Conservation (phyloP, 2,329 filamentous ascomycete species). For the Aspergillus quadricinctus region DNA sequence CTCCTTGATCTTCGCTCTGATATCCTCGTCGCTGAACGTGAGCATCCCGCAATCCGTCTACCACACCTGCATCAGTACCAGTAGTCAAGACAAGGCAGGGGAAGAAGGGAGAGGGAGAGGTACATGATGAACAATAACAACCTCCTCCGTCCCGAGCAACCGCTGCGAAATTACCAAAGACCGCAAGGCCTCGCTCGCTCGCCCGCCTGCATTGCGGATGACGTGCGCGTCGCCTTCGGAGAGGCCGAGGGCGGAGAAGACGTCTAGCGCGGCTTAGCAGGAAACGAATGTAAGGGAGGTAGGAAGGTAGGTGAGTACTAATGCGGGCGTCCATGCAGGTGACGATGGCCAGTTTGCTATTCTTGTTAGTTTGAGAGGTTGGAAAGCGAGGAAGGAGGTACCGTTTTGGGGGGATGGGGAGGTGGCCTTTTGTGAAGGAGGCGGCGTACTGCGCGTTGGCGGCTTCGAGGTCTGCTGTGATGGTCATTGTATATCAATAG, state of each 20-base stretch:
- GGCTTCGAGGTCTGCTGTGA: slow-evolving; percentile 36
- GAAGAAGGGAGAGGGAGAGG: background rate
- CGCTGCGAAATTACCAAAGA: slow-evolving; percentile 76
- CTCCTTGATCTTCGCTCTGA: slow-evolving; percentile 57
- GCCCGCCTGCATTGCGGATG: slow-evolving; percentile 68
- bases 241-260: slow-evolving; percentile 59
- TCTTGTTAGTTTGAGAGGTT: background rate
- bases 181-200: slow-evolving; percentile 64
- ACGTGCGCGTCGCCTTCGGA: slow-evolving; percentile 72
- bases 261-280: background rate
- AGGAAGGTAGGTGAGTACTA: slow-evolving; percentile 8
- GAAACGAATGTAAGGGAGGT: too few relatives aligned
- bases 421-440: slow-evolving; percentile 61
- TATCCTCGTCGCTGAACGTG: slow-evolving; percentile 58
- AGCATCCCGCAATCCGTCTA: slow-evolving; percentile 67
- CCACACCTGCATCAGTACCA: background rate
- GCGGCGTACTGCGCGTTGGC: slow-evolving; percentile 56
- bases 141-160: slow-evolving; percentile 69
- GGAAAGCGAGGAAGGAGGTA: slow-evolving; percentile 36
- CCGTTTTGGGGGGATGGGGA: slow-evolving; percentile 63
- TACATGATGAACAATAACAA: slow-evolving; percentile 56
- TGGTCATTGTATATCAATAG: background rate
- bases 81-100: background rate
- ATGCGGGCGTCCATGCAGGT: slow-evolving; percentile 78
- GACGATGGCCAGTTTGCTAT: slow-evolving; percentile 43